Conservation (phyloP, 495 filamentous ascomycete genomes). For the Xylaria bambusicola region DNA sequence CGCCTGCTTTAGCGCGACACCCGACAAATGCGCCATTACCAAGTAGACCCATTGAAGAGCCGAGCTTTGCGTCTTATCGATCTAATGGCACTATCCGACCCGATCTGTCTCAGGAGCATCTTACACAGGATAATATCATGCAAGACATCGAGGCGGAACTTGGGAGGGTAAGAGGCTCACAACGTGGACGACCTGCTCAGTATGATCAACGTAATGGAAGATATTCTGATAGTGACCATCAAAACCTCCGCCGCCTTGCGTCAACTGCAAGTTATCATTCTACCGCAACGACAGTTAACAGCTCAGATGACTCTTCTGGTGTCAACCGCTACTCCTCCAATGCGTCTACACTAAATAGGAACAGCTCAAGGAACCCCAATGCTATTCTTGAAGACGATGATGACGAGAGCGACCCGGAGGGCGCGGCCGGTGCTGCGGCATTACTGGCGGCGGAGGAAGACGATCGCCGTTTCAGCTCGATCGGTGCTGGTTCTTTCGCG, state of each 20-base stretch:
- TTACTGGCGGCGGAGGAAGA: constrained; percentile 85
- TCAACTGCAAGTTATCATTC: constrained; percentile 47
- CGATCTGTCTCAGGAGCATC: constrained; percentile 34
- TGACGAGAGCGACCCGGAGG: constrained; percentile 88
- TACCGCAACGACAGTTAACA: constrained; percentile 47
- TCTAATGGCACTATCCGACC: constrained; percentile 25
- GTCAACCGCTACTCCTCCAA: constrained; percentile 50
- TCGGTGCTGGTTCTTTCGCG: constrained; percentile 23
- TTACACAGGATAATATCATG: constrained; percentile 52
- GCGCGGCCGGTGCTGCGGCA: constrained; percentile 79
- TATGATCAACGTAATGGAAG: constrained; percentile 42
- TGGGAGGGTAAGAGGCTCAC: constrained; percentile 31
- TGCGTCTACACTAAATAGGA: constrained; percentile 50
- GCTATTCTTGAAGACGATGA: constrained; percentile 41
- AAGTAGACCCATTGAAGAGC: constrained; percentile 50
- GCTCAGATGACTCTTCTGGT: constrained; percentile 30
- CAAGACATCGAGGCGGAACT: constrained; percentile 57
- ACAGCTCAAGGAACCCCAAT: constrained; percentile 35
- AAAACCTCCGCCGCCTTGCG: constrained; percentile 42
- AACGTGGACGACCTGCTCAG: constrained; percentile 25
- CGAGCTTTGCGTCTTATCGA: constrained; percentile 42
- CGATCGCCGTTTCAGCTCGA: constrained; percentile 63
- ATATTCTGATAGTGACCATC: constrained; percentile 44
- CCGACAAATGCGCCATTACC: constrained; percentile 59
- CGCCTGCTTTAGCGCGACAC: constrained; percentile 47